phyloP scores from a whole-genome alignment of 768 basidiomycete genomes.

The Nidula microcarpa region DNA sequence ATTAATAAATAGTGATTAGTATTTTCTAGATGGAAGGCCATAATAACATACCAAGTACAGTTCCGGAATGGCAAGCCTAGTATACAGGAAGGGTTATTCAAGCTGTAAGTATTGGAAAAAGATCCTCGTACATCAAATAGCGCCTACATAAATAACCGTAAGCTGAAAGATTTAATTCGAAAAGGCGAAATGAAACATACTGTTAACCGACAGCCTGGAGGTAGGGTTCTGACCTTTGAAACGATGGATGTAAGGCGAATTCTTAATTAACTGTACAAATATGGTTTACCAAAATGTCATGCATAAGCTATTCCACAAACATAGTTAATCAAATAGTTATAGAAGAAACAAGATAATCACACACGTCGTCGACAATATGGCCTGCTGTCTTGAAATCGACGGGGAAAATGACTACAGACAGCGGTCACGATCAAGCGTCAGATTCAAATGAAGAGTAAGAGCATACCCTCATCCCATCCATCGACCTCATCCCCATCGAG shows the following conservation, averaged over 20 bases:
- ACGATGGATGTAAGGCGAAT: neutral
- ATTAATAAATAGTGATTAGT: neutral
- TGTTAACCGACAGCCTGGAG: slow-evolving; percentile 48
- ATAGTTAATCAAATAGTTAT: neutral
- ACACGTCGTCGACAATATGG: slow-evolving; percentile 70
- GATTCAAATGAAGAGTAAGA: neutral
- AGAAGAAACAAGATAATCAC: slow-evolving; percentile 9
- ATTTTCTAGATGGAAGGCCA: neutral
- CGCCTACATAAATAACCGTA: slow-evolving; percentile 24
- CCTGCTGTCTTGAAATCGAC: slow-evolving; percentile 77
- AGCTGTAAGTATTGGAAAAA: neutral
- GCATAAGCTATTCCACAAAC: slow-evolving; percentile 34
- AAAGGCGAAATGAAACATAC: slow-evolving; percentile 22
- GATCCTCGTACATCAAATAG: slow-evolving; percentile 43
- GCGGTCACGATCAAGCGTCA: neutral
- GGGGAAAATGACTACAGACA: slow-evolving; percentile 73
- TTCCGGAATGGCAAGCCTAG: slow-evolving; percentile 54
- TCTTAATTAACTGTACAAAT: neutral
- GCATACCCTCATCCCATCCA: slow-evolving; percentile 73
- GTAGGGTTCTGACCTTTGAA: slow-evolving; percentile 38
- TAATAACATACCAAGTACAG: slow-evolving; percentile 37
- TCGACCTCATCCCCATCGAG: slow-evolving; percentile 74
- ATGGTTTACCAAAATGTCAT: slow-evolving; percentile 39
- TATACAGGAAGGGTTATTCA: neutral
- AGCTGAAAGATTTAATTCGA: too few species aligned